Evolutionary conservation across 2,329 filamentous ascomycete genomes (phyloP), one percentile per base, ranked within the genome.

Genomic region (Hypoxylon sp.): DNA sequence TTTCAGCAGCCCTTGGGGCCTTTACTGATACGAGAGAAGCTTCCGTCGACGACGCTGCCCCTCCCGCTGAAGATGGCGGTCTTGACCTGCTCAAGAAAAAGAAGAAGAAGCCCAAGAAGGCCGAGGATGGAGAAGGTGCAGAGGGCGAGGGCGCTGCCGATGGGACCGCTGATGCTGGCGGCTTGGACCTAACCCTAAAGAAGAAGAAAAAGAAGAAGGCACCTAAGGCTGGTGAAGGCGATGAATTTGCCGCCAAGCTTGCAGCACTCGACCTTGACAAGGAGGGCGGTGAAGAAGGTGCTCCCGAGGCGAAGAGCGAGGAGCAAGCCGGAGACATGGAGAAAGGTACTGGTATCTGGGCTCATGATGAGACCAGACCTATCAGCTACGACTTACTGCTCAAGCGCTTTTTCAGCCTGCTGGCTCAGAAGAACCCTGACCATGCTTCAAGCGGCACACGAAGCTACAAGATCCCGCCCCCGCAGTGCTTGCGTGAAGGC

Each of bases 391-490:
- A 90, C 77, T 88, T 94, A 71, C 90, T 99, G 56, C 90, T 98
- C 73, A 88, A 87, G 78, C 93, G 96, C 75, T 99, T 99, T 88
- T 99, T 98, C 89, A 91, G 89, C 79, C 92, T 97, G 74, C 90
- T 99, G 72, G 91, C 96, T 82, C 93, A 95, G 83, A 95, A 97
- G 87, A 97, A 99, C 86, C 96, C 96, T 76, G 96, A 99, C 81
- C 92, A 98, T 78, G 91, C 95, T 72, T 92, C 93, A 71, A 93
- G 90, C 80, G 94, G 94, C 74, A 90, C 91, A 78, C 96, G 94
- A 88, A 97, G 92, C 83, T 99, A 98, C 90, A 98, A 98, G 90
- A 99, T 99, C 76, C 96, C 96, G 58, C 96, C 96, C 59, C 96
- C 96, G 56, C 96, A 99, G 86, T 98, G 96, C 85, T 90, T 98